These are phyloP conservation scores for Whalleya microplaca DNA, from an alignment of 2,329 filamentous ascomycete genomes.

Conservation along the genomic window DNA sequence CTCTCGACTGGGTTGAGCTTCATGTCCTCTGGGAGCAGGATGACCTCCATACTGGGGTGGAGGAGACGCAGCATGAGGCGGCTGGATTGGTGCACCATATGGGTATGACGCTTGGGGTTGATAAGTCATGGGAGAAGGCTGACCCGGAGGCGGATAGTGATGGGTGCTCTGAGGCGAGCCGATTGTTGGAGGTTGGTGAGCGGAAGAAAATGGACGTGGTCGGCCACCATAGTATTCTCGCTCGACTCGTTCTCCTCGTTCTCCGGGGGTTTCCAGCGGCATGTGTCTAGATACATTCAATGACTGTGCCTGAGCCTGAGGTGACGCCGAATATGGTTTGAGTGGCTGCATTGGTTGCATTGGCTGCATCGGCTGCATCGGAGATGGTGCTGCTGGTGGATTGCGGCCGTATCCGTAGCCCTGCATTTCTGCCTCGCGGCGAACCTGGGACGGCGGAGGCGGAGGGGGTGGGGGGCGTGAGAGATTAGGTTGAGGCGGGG, in stretches of 20 bases:
- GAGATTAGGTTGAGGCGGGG: constrained; percentile 50
- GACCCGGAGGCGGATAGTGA: constrained; percentile 48
- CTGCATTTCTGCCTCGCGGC: constrained; percentile 52
- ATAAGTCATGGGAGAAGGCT: constrained; percentile 45
- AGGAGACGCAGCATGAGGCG: constrained; percentile 52
- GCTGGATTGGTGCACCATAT: constrained; percentile 46
- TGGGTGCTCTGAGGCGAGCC: constrained; percentile 52
- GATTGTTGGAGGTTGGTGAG: constrained; percentile 43
- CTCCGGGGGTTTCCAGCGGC: constrained; percentile 44
- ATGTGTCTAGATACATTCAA: constrained; percentile 51
- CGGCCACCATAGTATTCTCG: constrained; percentile 53
- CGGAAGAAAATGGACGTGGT: constrained; percentile 36
- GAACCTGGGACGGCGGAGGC: constrained; percentile 46
- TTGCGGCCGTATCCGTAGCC: constrained; percentile 52
- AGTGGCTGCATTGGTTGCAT: constrained; percentile 62
- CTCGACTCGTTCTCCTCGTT: constrained; percentile 47
- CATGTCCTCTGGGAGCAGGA: constrained; percentile 48
- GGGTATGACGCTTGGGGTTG: constrained; percentile 50
- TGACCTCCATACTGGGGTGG: constrained; percentile 59
- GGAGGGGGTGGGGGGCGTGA: constrained; percentile 46
- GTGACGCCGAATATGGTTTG: constrained; percentile 58
- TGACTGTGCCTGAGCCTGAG: constrained; percentile 52
- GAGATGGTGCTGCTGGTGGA: constrained; percentile 43
- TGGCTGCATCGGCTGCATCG: constrained; percentile 60
- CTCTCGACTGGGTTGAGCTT: constrained; percentile 43